Evolutionary conservation across 345 rosid species (phyloP), one percentile per base, ranked within the genome.

Genomic region (Citrus sp.): DNA sequence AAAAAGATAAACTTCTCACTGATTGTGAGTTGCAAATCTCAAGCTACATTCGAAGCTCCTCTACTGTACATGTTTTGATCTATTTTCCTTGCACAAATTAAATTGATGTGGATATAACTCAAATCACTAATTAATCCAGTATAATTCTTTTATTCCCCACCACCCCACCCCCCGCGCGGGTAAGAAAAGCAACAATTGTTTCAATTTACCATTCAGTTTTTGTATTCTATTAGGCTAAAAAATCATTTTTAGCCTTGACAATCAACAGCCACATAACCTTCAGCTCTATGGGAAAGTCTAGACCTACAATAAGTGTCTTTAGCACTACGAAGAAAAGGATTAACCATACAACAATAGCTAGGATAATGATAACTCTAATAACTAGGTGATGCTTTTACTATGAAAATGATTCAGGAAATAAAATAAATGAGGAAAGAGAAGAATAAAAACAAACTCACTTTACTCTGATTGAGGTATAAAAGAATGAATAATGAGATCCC

Each of bases 401-500:
- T 58, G 56, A 32, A 35, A 24, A 65, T 13, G 70, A 58, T 71
- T 49, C 56, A 51, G 59, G 12, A 60, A 46, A 72, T 28, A 65
- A 65, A 70, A 22, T n/a, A 32, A 4, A 14, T 18, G 51, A 2
- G 5, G 42, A 40, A 54, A 28, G 59, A 24, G 65, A 22, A 54
- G 77, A 72, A 64, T 1, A 56, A 46, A 49, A 38, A 46, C 68
- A 14, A 64, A 85, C 95, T 87, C 82, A 93, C 99, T 87, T 86
- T 85, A 82, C 84, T 92, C 90, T 92, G 95, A 87, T 93, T 93
- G 88, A 93, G 87, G 79, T 84, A 92, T 79, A 93, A 86, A 84
- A 96, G 84, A 83, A 91, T 42, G 79, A 93, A 96, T 72, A 91
- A 72, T 22, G 99, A 88, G 82, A 96, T 78, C 84, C 98, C 98